These are phyloP conservation scores for Pezicula neosporulosa DNA, from an alignment of 2,329 filamentous ascomycete species.

Conservation along the genomic window DNA sequence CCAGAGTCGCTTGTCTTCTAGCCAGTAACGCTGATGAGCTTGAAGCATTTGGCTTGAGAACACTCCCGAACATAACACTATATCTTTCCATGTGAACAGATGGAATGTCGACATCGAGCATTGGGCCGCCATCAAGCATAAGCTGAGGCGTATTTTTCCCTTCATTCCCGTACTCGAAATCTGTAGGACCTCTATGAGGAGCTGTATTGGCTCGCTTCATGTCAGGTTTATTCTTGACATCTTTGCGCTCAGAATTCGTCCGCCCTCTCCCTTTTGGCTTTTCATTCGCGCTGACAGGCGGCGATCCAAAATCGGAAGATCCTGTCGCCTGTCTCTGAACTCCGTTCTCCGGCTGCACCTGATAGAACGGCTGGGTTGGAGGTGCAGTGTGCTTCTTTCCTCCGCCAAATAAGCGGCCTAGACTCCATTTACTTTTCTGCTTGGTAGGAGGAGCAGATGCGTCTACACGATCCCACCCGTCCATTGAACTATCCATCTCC, in stretches of 20 bases:
- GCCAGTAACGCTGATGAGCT: slow-evolving; percentile 39
- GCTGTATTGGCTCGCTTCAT: slow-evolving; percentile 23
- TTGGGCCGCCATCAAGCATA: slow-evolving; percentile 19
- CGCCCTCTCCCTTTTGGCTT: slow-evolving; percentile 14
- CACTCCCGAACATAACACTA: slow-evolving; percentile 84
- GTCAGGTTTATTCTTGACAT: slow-evolving; percentile 17
- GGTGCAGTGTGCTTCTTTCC: slow-evolving; percentile 32
- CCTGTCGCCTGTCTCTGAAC: slow-evolving; percentile 5
- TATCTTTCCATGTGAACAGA: slow-evolving; percentile 80
- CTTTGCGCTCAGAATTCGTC: slow-evolving; percentile 19
- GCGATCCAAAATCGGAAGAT: slow-evolving; percentile 4
- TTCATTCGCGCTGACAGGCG: slow-evolving; percentile 6
- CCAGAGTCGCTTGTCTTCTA: slow-evolving; percentile 55
- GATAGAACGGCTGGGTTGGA: slow-evolving; percentile 23
- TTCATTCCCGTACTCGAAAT: slow-evolving; percentile 16
- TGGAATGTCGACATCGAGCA: slow-evolving; percentile 78
- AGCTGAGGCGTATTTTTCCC: slow-evolving; percentile 19
- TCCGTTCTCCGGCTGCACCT: slow-evolving; percentile 20
- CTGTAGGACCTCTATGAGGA: slow-evolving; percentile 21
- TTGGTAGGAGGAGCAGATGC: slow-evolving; percentile 10
- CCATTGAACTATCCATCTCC: slow-evolving; percentile 14
- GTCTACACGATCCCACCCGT: slow-evolving; percentile 2
- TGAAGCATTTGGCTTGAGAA: slow-evolving; percentile 48
- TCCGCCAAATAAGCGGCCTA: slow-evolving; percentile 45
- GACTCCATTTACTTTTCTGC: slow-evolving; percentile 55